These are phyloP conservation scores for Camellia oleifera DNA, from an alignment of 179 eudicot genomes.

Conservation along the genomic window DNA sequence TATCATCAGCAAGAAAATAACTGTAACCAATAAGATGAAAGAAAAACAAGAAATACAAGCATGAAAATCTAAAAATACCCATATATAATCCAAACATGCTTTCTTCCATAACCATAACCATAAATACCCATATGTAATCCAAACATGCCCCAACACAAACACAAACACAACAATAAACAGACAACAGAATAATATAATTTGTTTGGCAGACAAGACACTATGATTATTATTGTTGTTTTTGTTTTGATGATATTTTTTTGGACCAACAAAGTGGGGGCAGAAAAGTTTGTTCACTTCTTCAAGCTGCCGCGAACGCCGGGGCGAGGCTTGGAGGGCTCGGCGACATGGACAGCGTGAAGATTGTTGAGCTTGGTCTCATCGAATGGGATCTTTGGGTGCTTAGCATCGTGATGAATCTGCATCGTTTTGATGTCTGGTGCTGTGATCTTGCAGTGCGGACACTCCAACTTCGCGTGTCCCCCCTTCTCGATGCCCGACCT, in stretches of 20 bases:
- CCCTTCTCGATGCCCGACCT: conserved; percentile 72
- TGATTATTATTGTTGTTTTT: background rate
- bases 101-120: background rate
- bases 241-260: background rate
- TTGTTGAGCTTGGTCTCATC: conserved; percentile 74
- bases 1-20: background rate
- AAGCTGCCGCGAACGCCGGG: conserved; percentile 92
- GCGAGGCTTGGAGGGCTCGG: conserved; percentile 42
- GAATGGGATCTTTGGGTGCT: conserved; percentile 87
- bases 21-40: background rate
- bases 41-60: background rate
- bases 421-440: conserved; percentile 88
- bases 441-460: conserved; percentile 90
- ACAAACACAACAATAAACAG: background rate
- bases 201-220: background rate
- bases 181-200: background rate
- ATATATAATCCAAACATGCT: conserved; percentile 2
- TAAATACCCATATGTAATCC: background rate
- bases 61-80: background rate
- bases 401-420: conserved; percentile 96
- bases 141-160: background rate
- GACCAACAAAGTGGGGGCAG: background rate
- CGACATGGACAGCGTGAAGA: conserved; percentile 47
- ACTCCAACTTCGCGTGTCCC: conserved; percentile 92
- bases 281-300: conserved; percentile 47